Evolutionary conservation across 1,284 basidiomycete genomes (phyloP).

Genomic region (Malassezia equina): DNA sequence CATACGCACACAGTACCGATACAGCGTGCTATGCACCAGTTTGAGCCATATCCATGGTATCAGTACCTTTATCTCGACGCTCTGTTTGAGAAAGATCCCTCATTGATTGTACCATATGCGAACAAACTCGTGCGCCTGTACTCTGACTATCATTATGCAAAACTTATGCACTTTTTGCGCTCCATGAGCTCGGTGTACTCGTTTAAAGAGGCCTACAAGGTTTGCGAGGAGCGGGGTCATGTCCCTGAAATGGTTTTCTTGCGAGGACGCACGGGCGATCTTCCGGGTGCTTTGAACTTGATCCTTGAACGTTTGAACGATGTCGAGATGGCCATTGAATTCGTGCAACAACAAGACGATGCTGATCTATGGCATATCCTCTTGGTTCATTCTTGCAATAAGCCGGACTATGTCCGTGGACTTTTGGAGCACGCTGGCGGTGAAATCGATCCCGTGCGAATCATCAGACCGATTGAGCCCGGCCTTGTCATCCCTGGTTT

Average conservation of each 20-base stretch:
- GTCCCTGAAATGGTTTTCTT: conserved; percentile 97
- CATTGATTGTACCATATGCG: conserved; percentile 67
- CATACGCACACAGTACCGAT: conserved; percentile 92
- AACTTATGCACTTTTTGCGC: conserved; percentile 80
- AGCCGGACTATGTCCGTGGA: conserved; percentile 86
- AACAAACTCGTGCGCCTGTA: conserved; percentile 83
- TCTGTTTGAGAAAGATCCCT: conserved; percentile 74
- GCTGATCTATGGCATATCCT: conserved; percentile 97
- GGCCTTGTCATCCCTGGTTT: conserved; percentile 91
- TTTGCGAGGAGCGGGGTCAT: conserved; percentile 72
- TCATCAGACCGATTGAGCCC: conserved; percentile 87
- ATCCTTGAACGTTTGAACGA: conserved; percentile 93
- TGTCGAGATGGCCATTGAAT: conserved; percentile 79
- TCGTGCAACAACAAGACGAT: conserved; percentile 93
- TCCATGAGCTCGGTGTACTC: conserved; percentile 77
- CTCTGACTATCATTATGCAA: conserved; percentile 69
- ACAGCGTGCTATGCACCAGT: conserved; percentile 73
- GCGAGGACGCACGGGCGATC: conserved; percentile 92
- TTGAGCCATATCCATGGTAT: conserved; percentile 66
- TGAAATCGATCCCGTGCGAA: conserved; percentile 85
- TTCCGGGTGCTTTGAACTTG: conserved; percentile 80
- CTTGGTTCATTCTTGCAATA: conserved; percentile 80
- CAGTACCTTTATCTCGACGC: conserved; percentile 89
- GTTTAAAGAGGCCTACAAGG: conserved; percentile 80
- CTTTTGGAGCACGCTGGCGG: conserved; percentile 84